Conservation (phyloP, 306 rosid genomes). For the Geum urbanum region DNA sequence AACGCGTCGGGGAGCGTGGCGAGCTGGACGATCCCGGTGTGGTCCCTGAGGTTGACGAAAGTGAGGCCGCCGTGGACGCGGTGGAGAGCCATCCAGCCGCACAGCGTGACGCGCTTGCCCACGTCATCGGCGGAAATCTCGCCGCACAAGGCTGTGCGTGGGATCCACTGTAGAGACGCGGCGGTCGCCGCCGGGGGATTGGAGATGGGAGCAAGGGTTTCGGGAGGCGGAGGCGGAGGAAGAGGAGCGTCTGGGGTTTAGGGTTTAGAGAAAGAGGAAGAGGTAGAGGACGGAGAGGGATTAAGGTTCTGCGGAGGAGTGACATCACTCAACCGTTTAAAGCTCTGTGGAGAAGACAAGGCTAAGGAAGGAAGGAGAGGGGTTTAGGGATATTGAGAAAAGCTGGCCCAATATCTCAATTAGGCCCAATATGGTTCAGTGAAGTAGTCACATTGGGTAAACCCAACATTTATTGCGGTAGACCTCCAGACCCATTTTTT, state of each 20-base stretch:
- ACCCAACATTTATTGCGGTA: no score
- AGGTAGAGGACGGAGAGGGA: conserved; percentile 36
- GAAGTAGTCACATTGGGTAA: no score
- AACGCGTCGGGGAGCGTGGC: conserved; percentile 92
- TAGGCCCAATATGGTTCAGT: no score
- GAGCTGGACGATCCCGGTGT: conserved; percentile 76
- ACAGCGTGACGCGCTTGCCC: conserved; percentile 61
- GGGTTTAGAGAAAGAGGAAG: conserved; percentile 20
- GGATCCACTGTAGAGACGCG: conserved; percentile 47
- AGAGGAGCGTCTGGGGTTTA: conserved; percentile 13
- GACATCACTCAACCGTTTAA: conserved; percentile 33
- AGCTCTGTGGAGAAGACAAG: neutral
- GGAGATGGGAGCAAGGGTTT: conserved; percentile 30
- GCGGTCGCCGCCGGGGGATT: conserved; percentile 20
- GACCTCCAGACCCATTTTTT: no score
- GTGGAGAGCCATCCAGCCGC: conserved; percentile 97
- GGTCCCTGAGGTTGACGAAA: conserved; percentile 79
- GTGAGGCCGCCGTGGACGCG: conserved; percentile 87
- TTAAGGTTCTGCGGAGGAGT: conserved; percentile 43
- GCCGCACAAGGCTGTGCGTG: conserved; percentile 58
- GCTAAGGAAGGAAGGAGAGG: neutral
- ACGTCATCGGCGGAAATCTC: conserved; percentile 50
- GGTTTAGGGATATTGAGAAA: neutral
- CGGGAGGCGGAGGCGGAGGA: conserved; percentile 24
- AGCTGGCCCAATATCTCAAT: no score